Percentiles rank a stretch among this genome's conserved stretches.
These are phyloP conservation scores for Fraxinus quadrangulata DNA, from an alignment of 257 asterid species.

Conservation along the genomic window DNA sequence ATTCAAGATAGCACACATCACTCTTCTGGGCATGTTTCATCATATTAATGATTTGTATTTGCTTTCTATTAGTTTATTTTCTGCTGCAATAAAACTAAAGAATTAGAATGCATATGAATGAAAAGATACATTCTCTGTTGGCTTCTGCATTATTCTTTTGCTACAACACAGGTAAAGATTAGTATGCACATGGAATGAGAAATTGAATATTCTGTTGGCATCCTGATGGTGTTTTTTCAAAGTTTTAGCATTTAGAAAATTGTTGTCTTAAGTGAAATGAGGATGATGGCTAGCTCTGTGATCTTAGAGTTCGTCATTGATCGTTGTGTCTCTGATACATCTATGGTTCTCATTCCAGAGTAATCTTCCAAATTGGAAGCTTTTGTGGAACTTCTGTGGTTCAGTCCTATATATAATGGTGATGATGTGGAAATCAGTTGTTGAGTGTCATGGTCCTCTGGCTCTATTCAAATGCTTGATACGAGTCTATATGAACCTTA, in stretches of 20 bases:
- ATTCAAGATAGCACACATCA: slow-evolving; percentile 12
- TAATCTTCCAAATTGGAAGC: neutral
- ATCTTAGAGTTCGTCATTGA: neutral
- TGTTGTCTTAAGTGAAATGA: neutral
- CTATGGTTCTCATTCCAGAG: neutral
- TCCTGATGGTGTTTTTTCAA: neutral
- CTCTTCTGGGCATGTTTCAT: slow-evolving; percentile 3
- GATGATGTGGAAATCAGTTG: neutral
- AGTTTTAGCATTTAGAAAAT: neutral
- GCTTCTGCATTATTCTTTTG: neutral
- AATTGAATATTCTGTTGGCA: neutral
- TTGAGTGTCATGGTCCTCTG: neutral
- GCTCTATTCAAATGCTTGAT: neutral
- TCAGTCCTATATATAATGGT: neutral
- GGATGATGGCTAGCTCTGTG: neutral
- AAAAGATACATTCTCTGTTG: neutral
- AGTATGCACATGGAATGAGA: neutral
- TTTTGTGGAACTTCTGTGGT: neutral
- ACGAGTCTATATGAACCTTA: neutral
- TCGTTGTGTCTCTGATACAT: neutral
- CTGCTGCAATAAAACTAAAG: neutral
- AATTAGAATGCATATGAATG: neutral
- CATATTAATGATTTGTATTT: neutral
- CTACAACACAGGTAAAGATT: neutral
- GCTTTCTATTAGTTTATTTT: neutral